Base-by-base conservation (phyloP, 108 stramenopile genomes). In the Cyclostephanos invisitatus region DNA sequence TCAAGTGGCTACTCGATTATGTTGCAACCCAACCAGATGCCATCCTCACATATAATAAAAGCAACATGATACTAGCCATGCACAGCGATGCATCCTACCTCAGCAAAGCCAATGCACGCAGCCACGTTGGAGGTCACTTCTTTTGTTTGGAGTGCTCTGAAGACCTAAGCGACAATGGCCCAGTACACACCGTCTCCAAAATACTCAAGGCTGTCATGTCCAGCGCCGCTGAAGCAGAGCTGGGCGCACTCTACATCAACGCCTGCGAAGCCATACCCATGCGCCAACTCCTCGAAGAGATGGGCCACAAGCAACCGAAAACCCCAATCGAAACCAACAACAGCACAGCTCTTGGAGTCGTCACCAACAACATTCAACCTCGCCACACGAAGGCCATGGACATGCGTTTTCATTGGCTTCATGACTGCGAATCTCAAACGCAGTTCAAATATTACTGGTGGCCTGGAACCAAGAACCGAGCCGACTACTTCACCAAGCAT, bases 31-130 rank as follows among this genome's bases (percentile, higher is more conserved):
- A 84, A 53, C 80, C 80, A 0, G 51, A 78, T 59, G 80, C 80
- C 66, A 77, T 49, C 9, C 21, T 84, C 6, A 60, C 70, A 1
- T 81, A 68, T 51, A 38, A 54, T 1, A 49, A 59, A 60, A 77
- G 76, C 27, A 67, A 68, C 67, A 81, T 84, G 84, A 25, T 64
- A 21, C 67, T 79, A 2, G 7, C 2, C 11, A 29, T 72, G 59
- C 40, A 78, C 28, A 60, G 37, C 69, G 68, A 79, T 58, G 73
- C 70, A 38, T 62, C 32, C 73, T 85, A 85, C 48, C 68, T 85
- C 32, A 18, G 2, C 48, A 68, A 44, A 27, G 15, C 44, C 3
- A 5, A 48, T 27, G 65, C 49, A 11, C 49, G 18, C 24, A 67
- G 66, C 22, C 22, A 48, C 15, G n/a, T 28, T 0, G 66, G 66